phyloP scores from a whole-genome alignment of 768 basidiomycete genomes.

The Pisolithus tinctorius region DNA sequence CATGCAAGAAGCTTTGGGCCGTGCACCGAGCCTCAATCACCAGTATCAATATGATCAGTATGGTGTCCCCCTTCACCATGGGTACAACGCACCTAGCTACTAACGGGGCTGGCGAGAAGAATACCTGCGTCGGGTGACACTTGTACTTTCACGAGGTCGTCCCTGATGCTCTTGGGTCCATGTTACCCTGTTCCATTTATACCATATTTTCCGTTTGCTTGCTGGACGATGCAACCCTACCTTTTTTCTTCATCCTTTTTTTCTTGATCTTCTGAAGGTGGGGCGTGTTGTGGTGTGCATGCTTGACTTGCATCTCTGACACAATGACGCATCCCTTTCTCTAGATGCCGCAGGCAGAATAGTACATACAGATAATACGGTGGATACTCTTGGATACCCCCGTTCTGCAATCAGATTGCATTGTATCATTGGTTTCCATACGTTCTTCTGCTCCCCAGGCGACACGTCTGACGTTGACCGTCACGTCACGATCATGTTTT shows the following conservation, averaged over 20 bases:
- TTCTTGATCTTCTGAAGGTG: background rate
- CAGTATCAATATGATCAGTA: conserved; percentile 45
- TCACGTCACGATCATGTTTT: background rate
- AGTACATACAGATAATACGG: background rate
- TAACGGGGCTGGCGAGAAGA: conserved; percentile 1
- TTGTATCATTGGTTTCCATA: background rate
- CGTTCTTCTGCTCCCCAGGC: background rate
- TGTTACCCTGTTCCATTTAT: background rate
- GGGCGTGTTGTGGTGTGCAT: background rate
- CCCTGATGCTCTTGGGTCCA: background rate
- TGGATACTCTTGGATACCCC: background rate
- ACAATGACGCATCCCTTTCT: background rate
- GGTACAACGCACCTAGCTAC: conserved; percentile 19
- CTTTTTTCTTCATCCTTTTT: background rate
- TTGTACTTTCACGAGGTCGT: background rate
- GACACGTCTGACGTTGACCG: background rate
- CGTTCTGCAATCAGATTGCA: background rate
- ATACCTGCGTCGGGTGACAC: background rate
- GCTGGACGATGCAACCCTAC: conserved; percentile 25
- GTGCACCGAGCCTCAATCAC: conserved; percentile 38
- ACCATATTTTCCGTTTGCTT: conserved; percentile 13
- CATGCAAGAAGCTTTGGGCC: conserved; percentile 34
- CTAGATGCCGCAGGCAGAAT: background rate
- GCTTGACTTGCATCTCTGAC: background rate
- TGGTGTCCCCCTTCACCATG: conserved; percentile 56